Base-by-base conservation (phyloP, 495 filamentous ascomycete species). In the Lepraria neglecta region DNA sequence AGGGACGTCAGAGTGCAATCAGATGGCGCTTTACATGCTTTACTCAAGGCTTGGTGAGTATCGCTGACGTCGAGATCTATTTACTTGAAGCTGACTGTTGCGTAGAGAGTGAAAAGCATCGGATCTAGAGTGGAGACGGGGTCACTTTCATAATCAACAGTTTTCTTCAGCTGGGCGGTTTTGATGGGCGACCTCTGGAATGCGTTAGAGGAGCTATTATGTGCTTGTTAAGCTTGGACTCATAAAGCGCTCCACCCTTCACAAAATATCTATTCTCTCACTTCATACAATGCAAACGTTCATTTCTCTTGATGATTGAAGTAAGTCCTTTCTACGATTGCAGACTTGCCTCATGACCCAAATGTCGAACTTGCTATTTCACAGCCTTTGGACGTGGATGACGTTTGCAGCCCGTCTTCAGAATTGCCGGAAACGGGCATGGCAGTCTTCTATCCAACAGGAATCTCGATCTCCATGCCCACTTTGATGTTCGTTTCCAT, bases 11-110 rank as follows among this genome's bases (percentile, higher is more conserved):
- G 94, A 97, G 71, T 96, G 91, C 78, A 98, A 98, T 75, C 88
- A 96, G 74, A 97, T 98, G 92, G 94, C 94, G 27, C 78, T 98
- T 54, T 98, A 97, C 73, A 96, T 98, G 92, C 85, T 98, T 38
- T 98, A 98, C 71, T 90, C 88, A 33, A 81, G 94, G 78, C 89
- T 98, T 69, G 94, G 94, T 96, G 76, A 82, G 90, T 82, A 67
- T 48, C 60, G 21, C n/a, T 27, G 6, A 38, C 15, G n/a, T 42
- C 4, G 52, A n/a, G 24, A 27, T 27, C 6, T 47, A 17, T 43
- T 35, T n/a, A 27, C 33, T 44, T 43, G 59, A 74, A 67, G 69
- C 71, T 72, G 62, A 74, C 62, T 40, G 14, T 10, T 28, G n/a
- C 63, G 71, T 71, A 91, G 88, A 91, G 75, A 90, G 85, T 74